These are phyloP conservation scores for Calocybe cyanea DNA, from an alignment of 768 basidiomycete species.

Conservation along the genomic window DNA sequence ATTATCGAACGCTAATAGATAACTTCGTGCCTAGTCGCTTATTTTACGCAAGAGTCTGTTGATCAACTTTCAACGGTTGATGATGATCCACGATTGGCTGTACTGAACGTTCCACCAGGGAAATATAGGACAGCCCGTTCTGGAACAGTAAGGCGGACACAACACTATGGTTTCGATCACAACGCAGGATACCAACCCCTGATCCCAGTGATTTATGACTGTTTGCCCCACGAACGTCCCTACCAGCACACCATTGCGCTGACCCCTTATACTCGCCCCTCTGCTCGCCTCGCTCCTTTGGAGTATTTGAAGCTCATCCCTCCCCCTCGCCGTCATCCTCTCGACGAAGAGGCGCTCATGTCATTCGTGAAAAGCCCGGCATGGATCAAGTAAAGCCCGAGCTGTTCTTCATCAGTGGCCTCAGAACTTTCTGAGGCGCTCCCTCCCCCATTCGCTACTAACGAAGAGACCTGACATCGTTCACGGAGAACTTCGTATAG, in stretches of 20 bases:
- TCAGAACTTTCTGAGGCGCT: not conserved
- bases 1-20: constrained; percentile 4
- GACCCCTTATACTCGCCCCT: not conserved
- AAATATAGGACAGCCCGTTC: constrained; percentile 65
- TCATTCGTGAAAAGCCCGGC: constrained; percentile 36
- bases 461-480: too few species aligned
- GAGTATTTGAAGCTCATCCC: constrained; percentile 58
- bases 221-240: not conserved
- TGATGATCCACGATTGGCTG: constrained; percentile 50
- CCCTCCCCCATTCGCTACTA: too few species aligned
- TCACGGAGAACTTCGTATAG: too few species aligned
- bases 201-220: not conserved
- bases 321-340: constrained; percentile 60
- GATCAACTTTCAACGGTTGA: constrained; percentile 56
- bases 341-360: constrained; percentile 71
- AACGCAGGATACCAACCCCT: constrained; percentile 3
- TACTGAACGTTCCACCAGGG: constrained; percentile 52
- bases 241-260: not conserved
- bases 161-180: constrained; percentile 11
- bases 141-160: constrained; percentile 28
- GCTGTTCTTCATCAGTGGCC: not conserved
- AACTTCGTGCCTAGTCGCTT: constrained; percentile 52
- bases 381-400: constrained; percentile 6
- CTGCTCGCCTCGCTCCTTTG: constrained; percentile 52
- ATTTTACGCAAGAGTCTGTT: constrained; percentile 64